phyloP scores from a whole-genome alignment of 768 basidiomycete genomes.

The Suillus ampliporus region DNA sequence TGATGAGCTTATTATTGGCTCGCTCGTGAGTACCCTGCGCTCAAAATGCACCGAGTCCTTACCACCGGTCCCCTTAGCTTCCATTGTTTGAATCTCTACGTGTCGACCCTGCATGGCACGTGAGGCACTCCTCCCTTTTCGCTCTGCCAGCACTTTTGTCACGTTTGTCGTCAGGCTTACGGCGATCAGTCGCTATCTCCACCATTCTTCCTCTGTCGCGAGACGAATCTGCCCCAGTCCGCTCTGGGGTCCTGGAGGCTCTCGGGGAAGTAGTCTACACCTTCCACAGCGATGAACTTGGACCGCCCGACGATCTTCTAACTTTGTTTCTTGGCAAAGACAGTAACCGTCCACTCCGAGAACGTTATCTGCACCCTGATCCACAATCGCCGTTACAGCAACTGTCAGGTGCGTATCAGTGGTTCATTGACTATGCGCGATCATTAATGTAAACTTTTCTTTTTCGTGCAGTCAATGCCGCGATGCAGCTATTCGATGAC shows the following conservation, averaged over 20 bases:
- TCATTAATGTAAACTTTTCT: constrained; percentile 15
- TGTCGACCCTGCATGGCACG: constrained; percentile 76
- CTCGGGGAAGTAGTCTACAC: constrained; percentile 89
- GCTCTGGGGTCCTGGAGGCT: constrained; percentile 81
- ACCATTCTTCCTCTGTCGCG: constrained; percentile 65
- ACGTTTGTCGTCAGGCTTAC: constrained; percentile 61
- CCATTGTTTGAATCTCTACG: constrained; percentile 77
- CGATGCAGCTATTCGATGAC: constrained; percentile 54
- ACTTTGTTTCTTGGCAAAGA: constrained; percentile 74
- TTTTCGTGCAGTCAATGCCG: constrained; percentile 22
- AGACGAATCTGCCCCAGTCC: constrained; percentile 72
- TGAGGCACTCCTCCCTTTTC: constrained; percentile 87
- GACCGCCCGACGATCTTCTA: constrained; percentile 78
- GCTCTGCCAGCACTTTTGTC: constrained; percentile 82
- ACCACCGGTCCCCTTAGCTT: constrained; percentile 53
- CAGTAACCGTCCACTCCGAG: constrained; percentile 46
- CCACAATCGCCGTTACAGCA: constrained; percentile 14
- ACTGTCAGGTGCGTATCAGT: constrained; percentile 23
- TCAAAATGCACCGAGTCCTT: constrained; percentile 1
- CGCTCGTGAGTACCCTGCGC: constrained; percentile 54
- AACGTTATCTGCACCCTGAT: constrained; percentile 39
- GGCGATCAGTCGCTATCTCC: constrained; percentile 68
- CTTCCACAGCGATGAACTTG: constrained; percentile 65
- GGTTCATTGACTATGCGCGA: background rate
- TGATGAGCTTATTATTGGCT: constrained; percentile 66